Evolutionary conservation across 208 protist species (phyloP).

Genomic region (Baffinella frigidus): DNA sequence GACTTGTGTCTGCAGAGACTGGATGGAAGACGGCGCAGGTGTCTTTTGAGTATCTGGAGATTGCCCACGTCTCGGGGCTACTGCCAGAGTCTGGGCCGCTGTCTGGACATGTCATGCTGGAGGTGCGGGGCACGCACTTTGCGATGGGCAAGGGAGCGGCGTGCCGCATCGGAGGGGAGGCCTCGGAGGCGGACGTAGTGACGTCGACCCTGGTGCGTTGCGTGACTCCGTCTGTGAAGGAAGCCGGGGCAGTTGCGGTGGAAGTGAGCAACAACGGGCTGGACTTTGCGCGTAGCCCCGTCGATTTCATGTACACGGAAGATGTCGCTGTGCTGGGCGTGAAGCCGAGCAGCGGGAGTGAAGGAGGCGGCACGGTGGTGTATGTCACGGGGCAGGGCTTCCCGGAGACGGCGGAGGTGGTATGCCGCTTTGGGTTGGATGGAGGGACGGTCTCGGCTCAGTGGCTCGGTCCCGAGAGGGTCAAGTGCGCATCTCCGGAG

Average conservation of each 20-base stretch:
- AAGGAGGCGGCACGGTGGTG: background rate
- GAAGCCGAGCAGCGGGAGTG: background rate
- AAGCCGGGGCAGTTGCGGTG: background rate
- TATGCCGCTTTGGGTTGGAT: background rate
- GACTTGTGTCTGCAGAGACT: too few relatives aligned
- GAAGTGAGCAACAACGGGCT: conserved; percentile 27
- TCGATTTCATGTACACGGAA: background rate
- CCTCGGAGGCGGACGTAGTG: background rate
- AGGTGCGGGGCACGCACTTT: background rate
- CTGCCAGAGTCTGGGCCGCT: too few relatives aligned
- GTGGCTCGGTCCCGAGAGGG: too few relatives aligned
- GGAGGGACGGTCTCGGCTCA: too few relatives aligned
- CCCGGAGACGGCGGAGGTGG: background rate
- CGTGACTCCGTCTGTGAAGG: background rate
- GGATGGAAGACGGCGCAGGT: too few relatives aligned
- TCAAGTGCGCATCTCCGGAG: too few relatives aligned
- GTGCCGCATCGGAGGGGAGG: background rate
- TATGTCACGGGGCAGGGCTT: background rate
- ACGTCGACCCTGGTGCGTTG: background rate
- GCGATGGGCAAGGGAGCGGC: background rate
- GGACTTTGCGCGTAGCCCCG: background rate
- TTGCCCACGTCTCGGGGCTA: background rate
- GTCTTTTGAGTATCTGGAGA: too few relatives aligned
- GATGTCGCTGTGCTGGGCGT: background rate
- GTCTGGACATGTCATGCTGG: too few relatives aligned